Base-by-base conservation (phyloP, 140 eudicot genomes). In the Stevia rebaudiana region DNA sequence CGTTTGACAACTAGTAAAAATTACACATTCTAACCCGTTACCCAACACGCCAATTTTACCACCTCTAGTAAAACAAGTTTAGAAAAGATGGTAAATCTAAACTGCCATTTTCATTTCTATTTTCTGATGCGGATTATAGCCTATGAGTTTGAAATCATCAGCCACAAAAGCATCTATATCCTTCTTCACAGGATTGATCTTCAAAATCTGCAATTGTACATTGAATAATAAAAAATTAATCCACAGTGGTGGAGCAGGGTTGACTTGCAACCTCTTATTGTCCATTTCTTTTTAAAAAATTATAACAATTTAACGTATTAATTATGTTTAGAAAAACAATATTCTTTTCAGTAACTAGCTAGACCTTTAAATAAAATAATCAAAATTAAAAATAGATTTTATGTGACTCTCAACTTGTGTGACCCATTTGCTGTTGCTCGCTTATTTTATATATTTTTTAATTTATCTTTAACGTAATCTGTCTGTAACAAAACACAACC, bases 91-190 rank as follows among this genome's bases (percentile, higher is more conserved):
- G 57, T 62, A 19, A 11, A 39, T 61, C 75, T 80, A 86, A 16
- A 84, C 90, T 36, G 95, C 92, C 96, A 91, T 84, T 77, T 84
- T 91, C 98, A 91, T 91, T 50, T 79, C 87, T 44, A 91, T 76
- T 70, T 84, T 91, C 74, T 72, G 92, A 74, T 84, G 95, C 63
- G 98, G 98, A 71, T 84, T 72, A 49, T 91, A 91, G 53, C 89
- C 94, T 1, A 56, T 76, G 41, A 87, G 95, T 47, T 82, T 58
- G 69, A 91, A 84, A 68, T 91, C 96, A 74, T 83, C 73, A 30
- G 91, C 85, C 54, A 71, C 86, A 75, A 87, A 91, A n/a, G 78
- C 70, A 75, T 91, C 84, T 63, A 91, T 87, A 60, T 82, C 83
- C 77, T 81, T 76, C 82, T 80, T 87, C 79, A 65, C 49, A 24